Evolutionary conservation across 2,329 filamentous ascomycete species (phyloP).

Genomic region (Scytalidium sp.): DNA sequence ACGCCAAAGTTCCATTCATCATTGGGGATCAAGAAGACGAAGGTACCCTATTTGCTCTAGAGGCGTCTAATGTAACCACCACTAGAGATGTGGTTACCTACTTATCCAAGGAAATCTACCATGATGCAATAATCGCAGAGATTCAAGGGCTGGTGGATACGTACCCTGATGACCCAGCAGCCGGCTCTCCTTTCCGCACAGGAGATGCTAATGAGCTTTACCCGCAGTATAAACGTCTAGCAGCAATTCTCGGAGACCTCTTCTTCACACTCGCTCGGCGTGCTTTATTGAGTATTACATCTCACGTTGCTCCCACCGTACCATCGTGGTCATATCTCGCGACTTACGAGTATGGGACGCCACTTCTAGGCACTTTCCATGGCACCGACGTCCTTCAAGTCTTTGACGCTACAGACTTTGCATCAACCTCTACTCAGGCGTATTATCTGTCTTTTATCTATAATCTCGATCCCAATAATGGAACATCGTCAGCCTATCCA

Average conservation of each 20-base stretch:
- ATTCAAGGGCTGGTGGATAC: slow-evolving; percentile 56
- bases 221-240: slow-evolving; percentile 70
- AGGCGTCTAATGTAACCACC: slow-evolving; percentile 65
- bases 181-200: slow-evolving; percentile 66
- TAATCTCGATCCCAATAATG: slow-evolving; percentile 2
- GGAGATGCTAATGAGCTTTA: slow-evolving; percentile 63
- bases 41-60: slow-evolving; percentile 70
- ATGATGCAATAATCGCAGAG: slow-evolving; percentile 45
- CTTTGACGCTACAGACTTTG: too few relatives aligned
- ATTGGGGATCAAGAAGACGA: slow-evolving; percentile 79
- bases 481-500: too few relatives aligned
- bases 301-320: slow-evolving; percentile 52
- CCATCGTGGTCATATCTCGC: slow-evolving; percentile 70
- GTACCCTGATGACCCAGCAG: slow-evolving; percentile 48
- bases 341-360: slow-evolving; percentile 55
- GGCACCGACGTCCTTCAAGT: slow-evolving; percentile 64
- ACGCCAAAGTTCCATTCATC: slow-evolving; percentile 59
- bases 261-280: slow-evolving; percentile 69
- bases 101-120: slow-evolving; percentile 58
- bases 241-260: slow-evolving; percentile 70
- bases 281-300: slow-evolving; percentile 56
- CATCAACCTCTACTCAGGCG: too few relatives aligned
- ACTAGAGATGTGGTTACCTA: slow-evolving; percentile 59
- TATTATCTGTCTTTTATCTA: not conserved
- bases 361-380: slow-evolving; percentile 72